Conservation (phyloP, 1,139 yeast genomes). For the Meyerozyma elateridarum region DNA sequence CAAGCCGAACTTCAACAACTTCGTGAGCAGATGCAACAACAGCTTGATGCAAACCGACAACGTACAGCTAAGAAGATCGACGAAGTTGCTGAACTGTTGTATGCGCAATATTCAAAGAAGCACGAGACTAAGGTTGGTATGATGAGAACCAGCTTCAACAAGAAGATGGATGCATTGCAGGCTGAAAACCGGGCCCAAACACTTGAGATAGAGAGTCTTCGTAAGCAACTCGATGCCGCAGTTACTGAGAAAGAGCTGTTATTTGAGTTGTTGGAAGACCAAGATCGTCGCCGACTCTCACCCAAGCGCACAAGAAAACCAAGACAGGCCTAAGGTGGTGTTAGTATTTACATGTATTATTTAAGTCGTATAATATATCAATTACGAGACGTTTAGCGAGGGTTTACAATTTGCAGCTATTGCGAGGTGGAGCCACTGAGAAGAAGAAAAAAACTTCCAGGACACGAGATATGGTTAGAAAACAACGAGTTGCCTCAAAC, state of each 20-base stretch:
- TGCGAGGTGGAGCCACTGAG: neutral
- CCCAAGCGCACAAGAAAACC: conserved; percentile 1
- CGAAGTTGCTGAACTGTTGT: conserved; percentile 59
- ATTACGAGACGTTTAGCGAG: too few species aligned
- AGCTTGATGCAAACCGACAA: conserved; percentile 26
- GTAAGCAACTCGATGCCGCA: conserved; percentile 42
- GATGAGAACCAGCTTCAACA: conserved; percentile 48
- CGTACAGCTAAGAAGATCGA: conserved; percentile 50
- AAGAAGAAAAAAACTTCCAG: too few species aligned
- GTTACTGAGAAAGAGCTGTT: conserved; percentile 52
- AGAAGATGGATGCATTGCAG: conserved; percentile 39
- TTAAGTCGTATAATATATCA: too few species aligned
- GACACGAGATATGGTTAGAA: too few species aligned
- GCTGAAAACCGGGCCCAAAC: conserved; percentile 37
- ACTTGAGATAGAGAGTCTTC: conserved; percentile 43
- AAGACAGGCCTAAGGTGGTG: too few species aligned
- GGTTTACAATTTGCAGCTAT: neutral
- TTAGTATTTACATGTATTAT: too few species aligned
- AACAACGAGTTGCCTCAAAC: too few species aligned
- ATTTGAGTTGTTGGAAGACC: conserved; percentile 44
- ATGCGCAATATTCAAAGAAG: conserved; percentile 63
- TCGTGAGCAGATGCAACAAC: conserved; percentile 7
- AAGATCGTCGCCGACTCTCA: conserved; percentile 1
- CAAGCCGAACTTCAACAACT: conserved; percentile 3
- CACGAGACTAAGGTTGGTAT: conserved; percentile 61